Base-by-base conservation (phyloP, 2,329 filamentous ascomycete genomes). In the Chaetomium sp. region DNA sequence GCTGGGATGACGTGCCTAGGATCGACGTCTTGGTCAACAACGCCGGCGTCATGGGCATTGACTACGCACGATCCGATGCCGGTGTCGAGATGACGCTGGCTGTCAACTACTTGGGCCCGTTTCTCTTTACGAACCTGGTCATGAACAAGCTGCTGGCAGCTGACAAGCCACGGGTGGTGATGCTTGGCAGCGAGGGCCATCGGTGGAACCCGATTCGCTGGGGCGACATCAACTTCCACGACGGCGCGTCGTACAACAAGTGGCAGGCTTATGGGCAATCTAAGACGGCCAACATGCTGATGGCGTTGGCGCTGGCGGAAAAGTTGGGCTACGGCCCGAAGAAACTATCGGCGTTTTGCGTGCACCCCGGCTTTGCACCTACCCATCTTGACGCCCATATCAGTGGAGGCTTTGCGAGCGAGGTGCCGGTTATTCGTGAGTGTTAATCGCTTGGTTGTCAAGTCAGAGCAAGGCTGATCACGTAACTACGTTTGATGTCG, bases 91-190 rank as follows among this genome's bases (percentile, higher is more conserved):
- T 66, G 52, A 74, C 76, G 54, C 73, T 79, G 49, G 73, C 69
- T 0, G 71, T 70, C 2, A 77, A 77, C 50, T 72, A 79, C 51
- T 50, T 79, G 5, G 72, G 71, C 0, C 76, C 76, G 61, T 79
- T 74, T 49, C 67, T 79, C 2, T 67, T 79, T 38, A 72, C 73
- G 11, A 75, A 75, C 58, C 64, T 76, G 19, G 63, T 79, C 46
- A 72, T 76, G 66, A 66, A 66, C 0, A 76, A 75, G 61, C 57
- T 78, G 3, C 63, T 76, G 14, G 67, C 65, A 4, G 64, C 71
- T 9, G 51, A 59, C 34, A 58, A 52, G 8, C 66, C 59, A 5
- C 37, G 76, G 0, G 63, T 79, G 7, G 67, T 79, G 38, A 77
- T 71, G 54, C 67, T 79, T 6, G 69, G 67, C n/a, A 70, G 68